Conservation (phyloP, 768 basidiomycete species). For the Sutorius australiensis region DNA sequence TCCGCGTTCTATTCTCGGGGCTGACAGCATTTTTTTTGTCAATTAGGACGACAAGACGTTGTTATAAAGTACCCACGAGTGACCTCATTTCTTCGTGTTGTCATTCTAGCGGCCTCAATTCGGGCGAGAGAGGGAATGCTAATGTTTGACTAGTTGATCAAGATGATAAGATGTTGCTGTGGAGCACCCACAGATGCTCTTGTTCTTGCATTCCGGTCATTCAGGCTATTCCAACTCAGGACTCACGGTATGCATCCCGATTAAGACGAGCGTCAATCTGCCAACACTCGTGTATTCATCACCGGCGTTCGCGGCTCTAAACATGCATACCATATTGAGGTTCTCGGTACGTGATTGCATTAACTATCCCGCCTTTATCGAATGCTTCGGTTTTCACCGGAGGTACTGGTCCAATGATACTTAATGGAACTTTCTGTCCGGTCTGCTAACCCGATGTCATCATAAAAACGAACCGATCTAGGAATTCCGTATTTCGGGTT, state of each 20-base stretch:
- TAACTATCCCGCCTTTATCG: background rate
- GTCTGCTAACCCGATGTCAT: background rate
- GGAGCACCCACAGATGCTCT: background rate
- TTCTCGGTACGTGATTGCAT: background rate
- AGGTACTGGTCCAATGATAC: background rate
- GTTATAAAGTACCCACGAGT: background rate
- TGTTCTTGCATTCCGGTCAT: background rate
- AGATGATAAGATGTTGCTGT: background rate
- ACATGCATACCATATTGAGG: background rate
- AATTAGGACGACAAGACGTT: background rate
- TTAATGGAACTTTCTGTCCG: background rate
- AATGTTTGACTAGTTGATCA: background rate
- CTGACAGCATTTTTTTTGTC: background rate
- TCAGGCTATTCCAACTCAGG: too few relatives aligned
- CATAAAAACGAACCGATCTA: background rate
- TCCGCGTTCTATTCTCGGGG: background rate
- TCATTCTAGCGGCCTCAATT: too few relatives aligned
- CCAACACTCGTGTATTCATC: background rate
- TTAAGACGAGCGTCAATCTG: too few relatives aligned
- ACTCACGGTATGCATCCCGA: background rate
- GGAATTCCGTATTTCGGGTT: background rate
- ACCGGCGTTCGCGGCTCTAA: background rate
- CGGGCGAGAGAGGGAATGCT: too few relatives aligned
- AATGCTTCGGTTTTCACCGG: background rate
- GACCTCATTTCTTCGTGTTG: too few relatives aligned